Percentiles rank a stretch among this genome's conserved stretches.
phyloP scores from a whole-genome alignment of 176 grass and related monocot species.

The Zea luxurians region DNA sequence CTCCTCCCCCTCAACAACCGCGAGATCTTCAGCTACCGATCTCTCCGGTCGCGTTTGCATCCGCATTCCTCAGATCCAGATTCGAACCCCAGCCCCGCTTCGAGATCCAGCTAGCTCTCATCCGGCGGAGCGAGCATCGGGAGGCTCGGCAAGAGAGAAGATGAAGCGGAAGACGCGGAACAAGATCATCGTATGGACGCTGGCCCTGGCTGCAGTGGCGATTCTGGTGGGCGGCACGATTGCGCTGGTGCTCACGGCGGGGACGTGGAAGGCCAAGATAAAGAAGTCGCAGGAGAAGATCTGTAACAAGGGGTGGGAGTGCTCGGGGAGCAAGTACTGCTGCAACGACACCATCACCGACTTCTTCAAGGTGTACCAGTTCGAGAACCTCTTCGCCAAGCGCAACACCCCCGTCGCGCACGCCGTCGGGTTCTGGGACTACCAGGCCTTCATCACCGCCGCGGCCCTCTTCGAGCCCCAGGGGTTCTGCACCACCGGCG shows the following conservation, averaged over 20 bases:
- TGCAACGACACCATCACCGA: conserved; percentile 97
- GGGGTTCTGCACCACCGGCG: conserved; percentile 92
- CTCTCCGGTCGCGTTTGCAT: background rate
- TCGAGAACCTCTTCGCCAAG: conserved; percentile 97
- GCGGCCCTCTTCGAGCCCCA: conserved; percentile 64
- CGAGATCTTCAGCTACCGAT: conserved; percentile 21
- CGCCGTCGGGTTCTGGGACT: conserved; percentile 91
- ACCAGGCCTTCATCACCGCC: conserved; percentile 88
- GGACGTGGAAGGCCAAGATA: conserved; percentile 49
- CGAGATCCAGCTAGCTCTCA: conserved; percentile 17
- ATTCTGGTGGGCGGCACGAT: conserved; percentile 43
- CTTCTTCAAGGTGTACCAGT: conserved; percentile 98
- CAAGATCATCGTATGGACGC: conserved; percentile 32
- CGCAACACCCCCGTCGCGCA: conserved; percentile 72
- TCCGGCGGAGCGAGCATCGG: background rate
- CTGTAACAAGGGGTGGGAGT: conserved; percentile 93
- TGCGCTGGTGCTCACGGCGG: conserved; percentile 54
- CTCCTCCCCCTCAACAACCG: conserved; percentile 13
- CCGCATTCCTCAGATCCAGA: conserved; percentile 44
- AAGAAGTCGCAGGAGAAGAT: conserved; percentile 63
- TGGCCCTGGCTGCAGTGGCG: conserved; percentile 25
- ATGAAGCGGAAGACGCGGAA: conserved; percentile 55
- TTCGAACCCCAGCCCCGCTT: background rate
- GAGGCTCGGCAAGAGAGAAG: background rate
- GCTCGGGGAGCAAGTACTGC: conserved; percentile 81